A percentile compares a stretch with the other conserved stretches of the same genome.
These are phyloP conservation scores for Rhizomucor miehei DNA, from an alignment of 371 early-diverging fungal genomes.

Conservation along the genomic window DNA sequence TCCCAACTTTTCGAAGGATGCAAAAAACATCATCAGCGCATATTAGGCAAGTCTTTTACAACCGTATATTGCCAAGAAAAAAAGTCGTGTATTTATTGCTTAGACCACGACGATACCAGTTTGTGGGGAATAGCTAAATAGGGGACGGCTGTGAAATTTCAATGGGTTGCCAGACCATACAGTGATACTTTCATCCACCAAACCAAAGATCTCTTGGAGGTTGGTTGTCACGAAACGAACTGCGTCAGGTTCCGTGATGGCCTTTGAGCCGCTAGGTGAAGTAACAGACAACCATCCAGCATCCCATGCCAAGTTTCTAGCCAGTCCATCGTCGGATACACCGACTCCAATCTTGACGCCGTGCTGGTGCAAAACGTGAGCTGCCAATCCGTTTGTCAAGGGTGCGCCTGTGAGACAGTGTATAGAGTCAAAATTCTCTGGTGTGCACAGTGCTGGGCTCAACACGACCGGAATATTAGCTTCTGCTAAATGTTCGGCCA, in stretches of 20 bases:
- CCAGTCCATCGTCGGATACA: slow-evolving; percentile 54
- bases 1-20: too few species aligned
- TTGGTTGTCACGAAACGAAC: slow-evolving; percentile 73
- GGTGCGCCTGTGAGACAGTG: slow-evolving; percentile 64
- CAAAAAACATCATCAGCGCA: too few species aligned
- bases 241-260: slow-evolving; percentile 57
- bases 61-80: too few species aligned
- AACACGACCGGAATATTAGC: slow-evolving; percentile 64
- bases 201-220: slow-evolving; percentile 60
- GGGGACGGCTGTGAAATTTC: slow-evolving; percentile 46
- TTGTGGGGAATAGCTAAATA: slow-evolving; percentile 15
- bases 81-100: too few species aligned
- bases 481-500: slow-evolving; percentile 59
- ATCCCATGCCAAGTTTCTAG: slow-evolving; percentile 72
- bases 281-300: slow-evolving; percentile 69
- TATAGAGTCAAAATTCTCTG: slow-evolving; percentile 63
- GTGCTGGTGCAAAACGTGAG: slow-evolving; percentile 55
- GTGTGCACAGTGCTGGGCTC: slow-evolving; percentile 64
- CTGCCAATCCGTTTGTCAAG: slow-evolving; percentile 55
- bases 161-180: slow-evolving; percentile 57
- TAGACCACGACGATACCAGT: neutral
- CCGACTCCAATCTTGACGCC: slow-evolving; percentile 69
- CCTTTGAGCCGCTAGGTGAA: slow-evolving; percentile 27
- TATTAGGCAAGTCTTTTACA: too few species aligned
- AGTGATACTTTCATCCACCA: slow-evolving; percentile 37